These are phyloP conservation scores for Penicillium corylophilum DNA, from an alignment of 2,329 filamentous ascomycete species.

Conservation along the genomic window DNA sequence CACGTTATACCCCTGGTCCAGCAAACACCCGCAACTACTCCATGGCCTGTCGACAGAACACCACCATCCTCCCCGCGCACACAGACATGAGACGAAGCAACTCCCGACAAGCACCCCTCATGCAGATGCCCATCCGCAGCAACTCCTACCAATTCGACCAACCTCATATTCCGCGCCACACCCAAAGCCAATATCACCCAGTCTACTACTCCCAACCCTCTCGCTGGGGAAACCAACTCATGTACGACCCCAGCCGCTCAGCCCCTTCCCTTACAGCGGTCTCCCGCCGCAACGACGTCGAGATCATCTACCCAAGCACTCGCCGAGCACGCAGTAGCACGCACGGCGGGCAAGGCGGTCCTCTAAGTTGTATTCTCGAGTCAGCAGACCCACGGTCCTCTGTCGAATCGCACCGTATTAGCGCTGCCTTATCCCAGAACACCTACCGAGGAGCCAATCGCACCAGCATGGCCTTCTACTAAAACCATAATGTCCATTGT, in stretches of 20 bases:
- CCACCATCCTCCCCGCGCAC: constrained; percentile 5
- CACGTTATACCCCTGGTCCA: constrained; percentile 23
- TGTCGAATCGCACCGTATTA: constrained; percentile 22
- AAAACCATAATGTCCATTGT: neutral
- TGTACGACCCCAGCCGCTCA: constrained; percentile 20
- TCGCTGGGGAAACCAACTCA: constrained; percentile 23
- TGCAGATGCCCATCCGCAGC: constrained; percentile 15
- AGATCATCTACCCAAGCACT: constrained; percentile 36
- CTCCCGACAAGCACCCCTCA: constrained; percentile 3
- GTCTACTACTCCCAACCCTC: constrained; percentile 17
- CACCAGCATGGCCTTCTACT: constrained; percentile 27
- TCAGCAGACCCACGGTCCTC: constrained; percentile 22
- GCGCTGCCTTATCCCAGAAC: constrained; percentile 8
- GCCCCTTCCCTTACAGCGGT: constrained; percentile 15
- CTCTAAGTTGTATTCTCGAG: constrained; percentile 35
- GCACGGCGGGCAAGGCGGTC: constrained; percentile 23
- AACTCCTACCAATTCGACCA: constrained; percentile 30
- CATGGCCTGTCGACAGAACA: constrained; percentile 11
- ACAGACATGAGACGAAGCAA: constrained; percentile 8
- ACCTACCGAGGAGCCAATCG: constrained; percentile 34
- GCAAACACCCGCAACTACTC: constrained; percentile 20
- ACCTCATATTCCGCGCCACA: constrained; percentile 24
- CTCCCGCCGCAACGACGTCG: constrained; percentile 32
- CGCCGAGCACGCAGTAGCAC: constrained; percentile 37
- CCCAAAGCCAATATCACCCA: constrained; percentile 29